Percentiles rank a stretch among this genome's conserved stretches.
Evolutionary conservation across 2,329 filamentous ascomycete genomes (phyloP).

Genomic region (Blumeria hordei): DNA sequence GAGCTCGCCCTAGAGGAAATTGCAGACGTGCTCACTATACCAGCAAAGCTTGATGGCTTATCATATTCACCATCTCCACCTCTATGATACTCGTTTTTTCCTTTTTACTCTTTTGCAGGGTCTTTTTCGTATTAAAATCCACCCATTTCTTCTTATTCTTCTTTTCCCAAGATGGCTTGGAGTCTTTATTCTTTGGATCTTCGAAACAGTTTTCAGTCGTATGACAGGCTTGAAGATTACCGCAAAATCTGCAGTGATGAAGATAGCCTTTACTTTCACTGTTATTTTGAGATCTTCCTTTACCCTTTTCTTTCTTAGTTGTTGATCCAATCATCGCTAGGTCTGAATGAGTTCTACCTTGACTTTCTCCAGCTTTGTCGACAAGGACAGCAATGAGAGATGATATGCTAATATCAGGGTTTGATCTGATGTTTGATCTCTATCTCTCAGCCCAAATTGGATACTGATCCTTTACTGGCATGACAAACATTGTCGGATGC

Average conservation of each 20-base stretch:
- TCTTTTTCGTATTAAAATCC: neutral
- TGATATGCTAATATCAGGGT: neutral
- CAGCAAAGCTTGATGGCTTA: neutral
- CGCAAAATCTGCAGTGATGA: neutral
- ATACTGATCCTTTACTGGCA: neutral
- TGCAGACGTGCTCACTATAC: neutral
- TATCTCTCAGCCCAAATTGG: neutral
- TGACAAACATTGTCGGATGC: neutral
- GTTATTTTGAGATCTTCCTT: neutral
- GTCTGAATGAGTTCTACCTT: neutral
- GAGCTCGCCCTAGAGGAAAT: neutral
- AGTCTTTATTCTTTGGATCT: neutral
- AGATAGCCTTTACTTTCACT: neutral
- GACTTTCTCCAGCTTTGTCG: neutral
- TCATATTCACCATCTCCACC: neutral
- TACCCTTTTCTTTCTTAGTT: neutral
- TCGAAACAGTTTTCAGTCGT: neutral
- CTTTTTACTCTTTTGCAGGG: neutral
- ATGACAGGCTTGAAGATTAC: neutral
- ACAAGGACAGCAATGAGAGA: neutral
- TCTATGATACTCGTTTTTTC: neutral
- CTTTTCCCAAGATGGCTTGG: neutral
- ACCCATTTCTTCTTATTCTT: neutral
- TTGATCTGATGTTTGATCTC: neutral
- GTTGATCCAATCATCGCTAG: neutral